Evolutionary conservation across 1,284 basidiomycete genomes (phyloP), one percentile per base, ranked within the genome.

Genomic region (Trichosporon sp.): DNA sequence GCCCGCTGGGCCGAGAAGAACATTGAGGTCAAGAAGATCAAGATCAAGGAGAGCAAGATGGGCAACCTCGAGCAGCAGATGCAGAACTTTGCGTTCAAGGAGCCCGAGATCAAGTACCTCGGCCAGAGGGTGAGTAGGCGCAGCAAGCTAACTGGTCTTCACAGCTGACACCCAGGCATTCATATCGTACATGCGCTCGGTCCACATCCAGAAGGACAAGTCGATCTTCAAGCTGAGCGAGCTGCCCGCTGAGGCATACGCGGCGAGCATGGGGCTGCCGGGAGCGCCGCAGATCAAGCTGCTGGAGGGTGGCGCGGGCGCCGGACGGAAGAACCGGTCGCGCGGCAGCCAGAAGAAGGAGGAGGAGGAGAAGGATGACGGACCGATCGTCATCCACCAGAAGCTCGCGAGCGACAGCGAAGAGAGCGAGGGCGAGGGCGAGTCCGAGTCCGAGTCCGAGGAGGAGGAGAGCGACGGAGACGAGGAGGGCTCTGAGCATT

Each of bases 281-380:
- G 96, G 97, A 62, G 91, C 92, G 29, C 97, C 97, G 1, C 98
- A 96, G 83, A 93, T 99, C 85, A 98, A 94, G 83, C 92, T 99
- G 75, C 79, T 77, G 1, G 77, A 81, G 64, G 76, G 80, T 73
- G 77, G 73, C 18, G 68, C 64, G 6, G 56, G 56, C 15, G 60
- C 64, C n/a, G 56, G 56, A 60, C 77, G 81, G 69, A 79, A 82
- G 71, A 63, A 62, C 75, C 67, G 75, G 64, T 72, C 71, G 29
- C 70, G 72, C 65, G 76, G 75, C 44, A 70, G 66, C 15, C 67
- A 56, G n/a, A 75, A 74, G 71, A 75, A 73, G 68, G 75, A 72
- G 64, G 75, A 72, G 68, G 75, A 72, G 68, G 67, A 69, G 66
- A 67, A 72, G 65, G 70, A 65, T 18, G 70, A 70, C 60, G 70